A percentile compares a stretch with the other conserved stretches of the same genome.
Conservation (phyloP, 2,329 filamentous ascomycete genomes). For the Dactylellina leptospora region DNA sequence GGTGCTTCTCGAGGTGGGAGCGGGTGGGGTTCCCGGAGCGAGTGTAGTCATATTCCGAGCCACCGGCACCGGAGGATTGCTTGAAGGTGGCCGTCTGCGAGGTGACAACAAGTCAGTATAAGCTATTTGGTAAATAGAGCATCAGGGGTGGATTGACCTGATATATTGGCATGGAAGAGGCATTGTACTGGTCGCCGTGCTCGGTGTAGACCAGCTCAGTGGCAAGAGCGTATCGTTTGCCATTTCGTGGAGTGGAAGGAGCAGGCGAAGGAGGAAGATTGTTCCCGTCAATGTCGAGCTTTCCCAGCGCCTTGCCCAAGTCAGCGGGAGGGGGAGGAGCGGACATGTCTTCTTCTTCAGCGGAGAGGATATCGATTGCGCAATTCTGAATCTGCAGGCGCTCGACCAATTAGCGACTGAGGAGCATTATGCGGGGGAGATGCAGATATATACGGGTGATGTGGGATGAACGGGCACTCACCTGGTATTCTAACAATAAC, state of each 20-base stretch:
- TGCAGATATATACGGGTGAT: too few species aligned
- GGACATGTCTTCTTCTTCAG: too few species aligned
- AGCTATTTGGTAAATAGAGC: neutral
- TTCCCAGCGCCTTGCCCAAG: slow-evolving; percentile 66
- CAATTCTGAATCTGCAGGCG: slow-evolving; percentile 16
- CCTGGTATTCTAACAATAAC: neutral
- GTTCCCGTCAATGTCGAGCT: slow-evolving; percentile 82
- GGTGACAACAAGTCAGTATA: neutral
- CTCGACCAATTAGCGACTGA: neutral
- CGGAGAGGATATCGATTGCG: neutral
- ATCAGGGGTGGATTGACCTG: slow-evolving; percentile 67
- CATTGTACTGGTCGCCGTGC: slow-evolving; percentile 93
- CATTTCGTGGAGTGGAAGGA: slow-evolving; percentile 86
- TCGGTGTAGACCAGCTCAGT: slow-evolving; percentile 98
- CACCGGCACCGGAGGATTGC: slow-evolving; percentile 80
- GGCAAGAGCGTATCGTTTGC: slow-evolving; percentile 88
- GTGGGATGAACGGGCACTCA: neutral
- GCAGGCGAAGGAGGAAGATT: slow-evolving; percentile 89
- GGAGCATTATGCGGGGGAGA: too few species aligned
- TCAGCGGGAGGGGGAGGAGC: slow-evolving; percentile 43
- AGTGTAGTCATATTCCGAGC: slow-evolving; percentile 96
- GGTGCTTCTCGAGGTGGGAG: slow-evolving; percentile 92
- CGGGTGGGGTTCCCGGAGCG: slow-evolving; percentile 96
- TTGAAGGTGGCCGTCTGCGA: slow-evolving; percentile 91
- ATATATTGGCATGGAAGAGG: slow-evolving; percentile 96